Base-by-base conservation (phyloP, 202 grass and related monocot species). In the Dendrocalamus latiflorus region DNA sequence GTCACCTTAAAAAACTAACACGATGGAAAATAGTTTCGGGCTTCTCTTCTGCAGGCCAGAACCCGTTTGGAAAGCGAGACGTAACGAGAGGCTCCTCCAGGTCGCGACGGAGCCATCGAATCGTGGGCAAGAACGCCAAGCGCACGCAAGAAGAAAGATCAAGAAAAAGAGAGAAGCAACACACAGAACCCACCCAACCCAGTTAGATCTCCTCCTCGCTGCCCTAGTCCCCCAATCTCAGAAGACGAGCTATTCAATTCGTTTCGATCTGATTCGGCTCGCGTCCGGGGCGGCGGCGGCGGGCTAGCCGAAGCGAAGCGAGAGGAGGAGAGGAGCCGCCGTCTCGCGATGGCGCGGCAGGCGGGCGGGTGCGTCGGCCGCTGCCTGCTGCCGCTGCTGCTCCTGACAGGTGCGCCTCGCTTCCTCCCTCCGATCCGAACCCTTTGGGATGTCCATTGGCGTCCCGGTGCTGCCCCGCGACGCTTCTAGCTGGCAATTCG, bases 361-460 rank as follows among this genome's bases (percentile, higher is more conserved):
- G 67, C 75, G 57, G 83, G 88, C 42, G 88, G 88, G 21, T 87
- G 68, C 57, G 83, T 72, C 61, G 85, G 86, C 61, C 43, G 84
- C 51, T 89, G 84, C 84, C 51, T 95, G 51, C 86, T 95, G 72
- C 90, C 90, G 65, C 68, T 87, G 75, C 47, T 93, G 72, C 90
- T 91, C 13, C 74, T 93, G 68, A 82, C 82, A 81, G 88, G 90
- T 91, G 34, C 24, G 72, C 10, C 25, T 61, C 79, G 44, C 34
- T 11, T 50, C 50, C 63, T 62, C 18, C 12, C 44, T 49, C 42
- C 64, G 42, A 68, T 74, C 45, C 42, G 6, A 65, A 60, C 65
- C 45, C 12, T 62, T 55, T 72, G 75, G 20, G 12, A 61, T 51
- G 53, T 38, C n/a, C 50, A 69, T 58, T 82, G 48, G 78, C 34